Evolutionary conservation across 345 rosid species (phyloP).

Genomic region (Lumnitzera racemosa): DNA sequence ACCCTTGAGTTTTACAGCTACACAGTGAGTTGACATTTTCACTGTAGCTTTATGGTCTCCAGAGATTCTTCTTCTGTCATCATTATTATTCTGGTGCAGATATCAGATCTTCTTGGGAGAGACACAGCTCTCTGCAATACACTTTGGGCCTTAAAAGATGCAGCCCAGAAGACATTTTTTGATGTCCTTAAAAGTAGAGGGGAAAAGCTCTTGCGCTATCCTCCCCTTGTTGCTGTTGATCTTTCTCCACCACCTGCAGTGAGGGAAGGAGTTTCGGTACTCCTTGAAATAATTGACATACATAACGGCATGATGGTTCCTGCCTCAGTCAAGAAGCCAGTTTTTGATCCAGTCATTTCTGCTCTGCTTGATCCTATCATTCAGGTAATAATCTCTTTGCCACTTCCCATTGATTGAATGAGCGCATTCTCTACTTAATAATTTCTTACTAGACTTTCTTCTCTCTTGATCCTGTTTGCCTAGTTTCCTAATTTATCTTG

Average conservation of each 20-base stretch:
- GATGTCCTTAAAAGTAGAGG: conserved; percentile 86
- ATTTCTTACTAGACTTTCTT: neutral
- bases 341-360: conserved; percentile 74
- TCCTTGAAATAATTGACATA: conserved; percentile 84
- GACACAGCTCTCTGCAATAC: conserved; percentile 86
- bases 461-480: too few species aligned
- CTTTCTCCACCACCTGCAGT: conserved; percentile 95
- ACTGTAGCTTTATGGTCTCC: conserved; percentile 5
- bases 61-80: neutral
- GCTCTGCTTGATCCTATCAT: conserved; percentile 90
- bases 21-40: conserved; percentile 51
- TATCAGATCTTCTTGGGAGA: conserved; percentile 82
- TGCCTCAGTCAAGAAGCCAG: conserved; percentile 51
- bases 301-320: conserved; percentile 83
- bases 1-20: conserved; percentile 90
- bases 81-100: conserved; percentile 29
- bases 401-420: neutral
- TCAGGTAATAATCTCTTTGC: conserved; percentile 42
- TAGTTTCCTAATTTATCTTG: too few species aligned
- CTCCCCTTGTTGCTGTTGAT: conserved; percentile 90
- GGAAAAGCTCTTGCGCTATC: conserved; percentile 89
- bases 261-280: conserved; percentile 82
- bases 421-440: too few species aligned
- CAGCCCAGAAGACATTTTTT: conserved; percentile 88
- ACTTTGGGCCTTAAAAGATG: conserved; percentile 80